phyloP scores from a whole-genome alignment of 2,329 filamentous ascomycete genomes.

The Colletotrichum sp. region DNA sequence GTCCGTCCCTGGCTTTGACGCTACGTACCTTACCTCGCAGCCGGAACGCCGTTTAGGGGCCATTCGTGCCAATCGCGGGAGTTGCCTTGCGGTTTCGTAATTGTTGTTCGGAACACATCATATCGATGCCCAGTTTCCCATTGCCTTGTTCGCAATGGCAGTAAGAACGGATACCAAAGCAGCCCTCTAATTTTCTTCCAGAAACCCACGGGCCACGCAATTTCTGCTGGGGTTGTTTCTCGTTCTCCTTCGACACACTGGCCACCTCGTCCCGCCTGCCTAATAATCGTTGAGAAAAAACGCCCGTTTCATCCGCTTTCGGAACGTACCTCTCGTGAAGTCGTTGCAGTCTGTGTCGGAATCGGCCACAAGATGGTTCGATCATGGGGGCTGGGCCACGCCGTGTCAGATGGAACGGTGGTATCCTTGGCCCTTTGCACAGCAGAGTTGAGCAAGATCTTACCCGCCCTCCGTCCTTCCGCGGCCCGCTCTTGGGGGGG shows the following conservation, averaged over 20 bases:
- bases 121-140: neutral
- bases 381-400: neutral
- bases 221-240: neutral
- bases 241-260: neutral
- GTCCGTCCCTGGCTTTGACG: neutral
- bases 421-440: neutral
- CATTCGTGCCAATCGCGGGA: neutral
- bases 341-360: neutral
- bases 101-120: neutral
- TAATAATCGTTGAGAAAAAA: neutral
- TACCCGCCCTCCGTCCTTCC: conserved; percentile 5
- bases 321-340: neutral
- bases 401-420: neutral
- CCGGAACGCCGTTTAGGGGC: neutral
- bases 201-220: neutral
- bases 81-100: neutral
- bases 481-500: neutral
- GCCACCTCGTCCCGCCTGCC: neutral
- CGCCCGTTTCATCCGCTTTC: neutral
- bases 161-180: neutral
- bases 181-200: neutral
- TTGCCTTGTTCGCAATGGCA: neutral
- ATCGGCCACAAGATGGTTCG: conserved; percentile 5
- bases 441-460: neutral
- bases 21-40: neutral